These are phyloP conservation scores for Davidsoniella virescens DNA, from an alignment of 2,329 filamentous ascomycete species.

Conservation along the genomic window DNA sequence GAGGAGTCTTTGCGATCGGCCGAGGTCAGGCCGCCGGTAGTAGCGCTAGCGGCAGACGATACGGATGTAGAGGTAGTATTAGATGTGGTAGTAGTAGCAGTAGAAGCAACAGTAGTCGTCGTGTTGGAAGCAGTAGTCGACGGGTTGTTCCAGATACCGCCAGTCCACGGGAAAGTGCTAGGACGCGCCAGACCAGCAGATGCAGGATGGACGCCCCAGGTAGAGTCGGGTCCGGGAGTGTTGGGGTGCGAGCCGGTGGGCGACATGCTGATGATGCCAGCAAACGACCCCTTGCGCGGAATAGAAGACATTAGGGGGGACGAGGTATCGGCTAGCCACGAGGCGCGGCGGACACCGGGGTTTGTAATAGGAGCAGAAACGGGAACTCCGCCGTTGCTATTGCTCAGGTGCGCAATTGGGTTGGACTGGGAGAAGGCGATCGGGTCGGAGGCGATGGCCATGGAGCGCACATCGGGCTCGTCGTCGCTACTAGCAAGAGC, in stretches of 20 bases:
- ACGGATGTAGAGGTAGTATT: neutral
- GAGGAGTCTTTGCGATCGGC: constrained; percentile 60
- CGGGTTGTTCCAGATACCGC: constrained; percentile 59
- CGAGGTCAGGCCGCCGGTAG: neutral
- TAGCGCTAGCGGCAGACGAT: neutral
- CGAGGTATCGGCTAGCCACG: constrained; percentile 73
- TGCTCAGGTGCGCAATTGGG: neutral
- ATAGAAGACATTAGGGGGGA: constrained; percentile 36
- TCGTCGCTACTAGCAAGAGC: constrained; percentile 89
- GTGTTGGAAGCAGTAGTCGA: constrained; percentile 15
- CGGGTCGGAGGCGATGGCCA: neutral
- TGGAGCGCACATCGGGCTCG: constrained; percentile 48
- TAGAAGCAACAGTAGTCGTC: neutral
- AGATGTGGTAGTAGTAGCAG: neutral
- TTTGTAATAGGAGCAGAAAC: constrained; percentile 33
- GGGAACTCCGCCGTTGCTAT: constrained; percentile 20
- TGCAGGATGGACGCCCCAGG: constrained; percentile 39
- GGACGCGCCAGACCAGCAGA: constrained; percentile 33
- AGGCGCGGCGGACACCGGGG: constrained; percentile 54
- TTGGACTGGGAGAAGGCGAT: neutral
- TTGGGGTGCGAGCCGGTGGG: constrained; percentile 66
- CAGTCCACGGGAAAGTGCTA: constrained; percentile 53
- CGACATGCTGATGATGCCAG: constrained; percentile 55
- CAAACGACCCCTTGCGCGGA: constrained; percentile 62
- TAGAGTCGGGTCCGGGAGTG: constrained; percentile 55